phyloP scores from a whole-genome alignment of 2,329 filamentous ascomycete genomes.

The Aspergillus unguis region DNA sequence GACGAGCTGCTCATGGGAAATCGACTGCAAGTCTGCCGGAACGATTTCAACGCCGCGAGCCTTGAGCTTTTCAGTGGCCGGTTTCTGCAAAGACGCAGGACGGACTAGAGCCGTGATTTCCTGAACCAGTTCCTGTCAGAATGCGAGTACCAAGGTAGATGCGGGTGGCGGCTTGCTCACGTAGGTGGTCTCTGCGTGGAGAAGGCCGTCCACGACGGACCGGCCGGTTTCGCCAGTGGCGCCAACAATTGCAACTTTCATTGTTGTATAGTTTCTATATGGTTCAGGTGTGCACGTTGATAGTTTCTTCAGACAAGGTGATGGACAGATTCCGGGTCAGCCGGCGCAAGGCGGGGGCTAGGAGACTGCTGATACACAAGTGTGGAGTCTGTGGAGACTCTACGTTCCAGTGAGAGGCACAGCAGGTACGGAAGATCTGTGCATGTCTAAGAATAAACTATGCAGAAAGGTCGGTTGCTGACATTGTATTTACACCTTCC shows the following conservation, averaged over 20 bases:
- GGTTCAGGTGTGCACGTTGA: no score
- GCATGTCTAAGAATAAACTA: no score
- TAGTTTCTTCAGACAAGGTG: no score
- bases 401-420: no score
- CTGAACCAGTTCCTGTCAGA: conserved; percentile 22
- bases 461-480: no score
- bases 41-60: conserved; percentile 39
- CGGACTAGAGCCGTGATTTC: conserved; percentile 44
- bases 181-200: neutral
- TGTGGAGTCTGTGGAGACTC: no score
- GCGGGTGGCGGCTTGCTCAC: neutral
- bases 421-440: no score
- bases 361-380: no score
- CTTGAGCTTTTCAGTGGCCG: conserved; percentile 33
- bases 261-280: no score
- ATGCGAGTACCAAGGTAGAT: neutral
- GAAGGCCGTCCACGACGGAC: neutral
- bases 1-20: neutral
- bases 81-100: conserved; percentile 42
- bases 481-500: no score
- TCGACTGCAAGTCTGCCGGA: neutral
- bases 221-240: neutral
- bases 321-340: no score
- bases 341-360: no score
- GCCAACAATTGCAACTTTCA: neutral